Percentiles rank a stretch among this genome's conserved stretches.
These are phyloP conservation scores for Chaetomium sp. DNA, from an alignment of 2,329 filamentous ascomycete genomes.

Conservation along the genomic window DNA sequence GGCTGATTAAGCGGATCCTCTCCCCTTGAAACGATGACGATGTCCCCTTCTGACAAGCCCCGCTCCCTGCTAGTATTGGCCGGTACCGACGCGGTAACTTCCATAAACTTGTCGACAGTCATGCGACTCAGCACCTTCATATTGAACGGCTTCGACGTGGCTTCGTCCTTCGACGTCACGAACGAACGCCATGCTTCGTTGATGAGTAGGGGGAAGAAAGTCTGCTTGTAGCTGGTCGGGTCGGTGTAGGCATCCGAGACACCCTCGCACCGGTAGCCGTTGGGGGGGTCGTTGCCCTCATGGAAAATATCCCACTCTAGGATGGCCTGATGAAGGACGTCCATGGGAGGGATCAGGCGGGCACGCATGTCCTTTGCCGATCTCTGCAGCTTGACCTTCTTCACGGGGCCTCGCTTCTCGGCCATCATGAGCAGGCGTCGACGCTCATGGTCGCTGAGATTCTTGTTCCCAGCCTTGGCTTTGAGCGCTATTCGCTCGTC, in stretches of 20 bases:
- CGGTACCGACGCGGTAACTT: slow-evolving; percentile 80
- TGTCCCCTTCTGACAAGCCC: slow-evolving; percentile 74
- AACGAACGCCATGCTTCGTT: slow-evolving; percentile 96
- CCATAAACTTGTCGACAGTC: slow-evolving; percentile 86
- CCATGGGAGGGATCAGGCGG: slow-evolving; percentile 82
- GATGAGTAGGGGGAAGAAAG: slow-evolving; percentile 82
- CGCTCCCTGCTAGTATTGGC: slow-evolving; percentile 63
- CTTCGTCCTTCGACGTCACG: slow-evolving; percentile 82
- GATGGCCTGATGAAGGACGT: slow-evolving; percentile 75
- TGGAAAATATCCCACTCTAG: slow-evolving; percentile 95
- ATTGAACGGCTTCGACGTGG: slow-evolving; percentile 71
- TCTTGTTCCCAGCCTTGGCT: slow-evolving; percentile 42
- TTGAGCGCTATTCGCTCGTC: slow-evolving; percentile 48
- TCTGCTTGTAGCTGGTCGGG: slow-evolving; percentile 73
- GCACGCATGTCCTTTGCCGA: slow-evolving; percentile 92
- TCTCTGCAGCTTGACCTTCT: slow-evolving; percentile 72
- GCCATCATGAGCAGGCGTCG: slow-evolving; percentile 43
- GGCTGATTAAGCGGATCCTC: slow-evolving; percentile 61
- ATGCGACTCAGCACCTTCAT: slow-evolving; percentile 83
- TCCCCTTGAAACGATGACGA: slow-evolving; percentile 75
- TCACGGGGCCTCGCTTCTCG: slow-evolving; percentile 64
- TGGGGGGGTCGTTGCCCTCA: slow-evolving; percentile 76
- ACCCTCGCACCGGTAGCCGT: slow-evolving; percentile 62
- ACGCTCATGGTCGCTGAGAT: slow-evolving; percentile 42
- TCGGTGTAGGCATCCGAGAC: slow-evolving; percentile 75